Conservation (phyloP, 371 early-diverging fungal species). For the Apophysomyces ossiformis region DNA sequence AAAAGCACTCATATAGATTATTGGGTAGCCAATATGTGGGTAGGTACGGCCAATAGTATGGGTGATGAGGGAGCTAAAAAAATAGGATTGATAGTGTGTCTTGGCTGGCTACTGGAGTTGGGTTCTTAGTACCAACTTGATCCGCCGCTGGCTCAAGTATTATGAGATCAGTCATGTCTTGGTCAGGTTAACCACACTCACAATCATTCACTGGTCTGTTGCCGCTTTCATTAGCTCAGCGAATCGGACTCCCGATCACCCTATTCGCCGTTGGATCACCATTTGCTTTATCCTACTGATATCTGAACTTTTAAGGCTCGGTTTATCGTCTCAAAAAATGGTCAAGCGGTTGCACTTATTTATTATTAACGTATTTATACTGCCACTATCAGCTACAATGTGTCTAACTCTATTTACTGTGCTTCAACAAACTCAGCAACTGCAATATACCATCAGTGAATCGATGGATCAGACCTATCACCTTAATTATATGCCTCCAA, state of each 20-base stretch:
- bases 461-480: conserved; percentile 40
- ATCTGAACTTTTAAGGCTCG: conserved; percentile 53
- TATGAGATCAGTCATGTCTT: conserved; percentile 65
- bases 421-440: conserved; percentile 48
- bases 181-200: conserved; percentile 58
- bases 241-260: conserved; percentile 48
- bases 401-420: conserved; percentile 56
- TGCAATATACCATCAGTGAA: conserved; percentile 47
- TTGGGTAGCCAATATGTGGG: conserved; percentile 65
- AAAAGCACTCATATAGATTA: conserved; percentile 60
- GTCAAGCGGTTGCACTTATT: conserved; percentile 41
- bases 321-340: conserved; percentile 42
- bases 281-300: conserved; percentile 51
- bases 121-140: conserved; percentile 59
- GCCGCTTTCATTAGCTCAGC: conserved; percentile 46
- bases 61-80: too few species aligned
- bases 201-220: conserved; percentile 55
- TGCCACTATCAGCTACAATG: conserved; percentile 55
- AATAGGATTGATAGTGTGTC: conserved; percentile 35
- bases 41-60: conserved; percentile 19
- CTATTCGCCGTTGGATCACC: conserved; percentile 58
- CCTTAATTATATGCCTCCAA: conserved; percentile 20
- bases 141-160: conserved; percentile 63
- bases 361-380: conserved; percentile 45
- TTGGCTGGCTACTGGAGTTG: conserved; percentile 66